These are phyloP conservation scores for Apiospora aurea DNA, from an alignment of 2,329 filamentous ascomycete species.

Conservation along the genomic window DNA sequence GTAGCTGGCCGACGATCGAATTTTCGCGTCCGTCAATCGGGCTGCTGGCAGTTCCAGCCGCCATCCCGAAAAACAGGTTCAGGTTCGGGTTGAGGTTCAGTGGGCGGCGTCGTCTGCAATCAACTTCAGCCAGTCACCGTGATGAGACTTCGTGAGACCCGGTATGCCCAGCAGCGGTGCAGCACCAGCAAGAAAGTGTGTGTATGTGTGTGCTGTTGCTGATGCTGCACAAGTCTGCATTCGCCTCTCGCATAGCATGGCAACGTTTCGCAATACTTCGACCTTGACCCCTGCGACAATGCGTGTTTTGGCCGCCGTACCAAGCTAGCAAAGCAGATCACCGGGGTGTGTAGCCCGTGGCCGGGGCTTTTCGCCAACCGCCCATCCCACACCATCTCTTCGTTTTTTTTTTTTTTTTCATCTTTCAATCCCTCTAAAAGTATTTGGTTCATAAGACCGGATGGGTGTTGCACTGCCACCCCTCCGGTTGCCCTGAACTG, in stretches of 20 bases:
- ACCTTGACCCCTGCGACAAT: conserved; percentile 22
- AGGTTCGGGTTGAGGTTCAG: neutral
- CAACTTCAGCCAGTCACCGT: neutral
- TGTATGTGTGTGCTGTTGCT: no score
- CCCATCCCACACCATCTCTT: neutral
- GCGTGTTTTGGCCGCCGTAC: conserved; percentile 21
- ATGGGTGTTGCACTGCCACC: conserved; percentile 23
- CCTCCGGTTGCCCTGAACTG: conserved; percentile 25
- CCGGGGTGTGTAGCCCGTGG: neutral
- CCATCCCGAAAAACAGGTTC: conserved; percentile 2
- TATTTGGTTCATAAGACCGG: conserved; percentile 3
- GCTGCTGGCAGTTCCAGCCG: neutral
- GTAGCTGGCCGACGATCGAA: conserved; percentile 18
- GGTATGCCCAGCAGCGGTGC: neutral
- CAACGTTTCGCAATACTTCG: conserved; percentile 21
- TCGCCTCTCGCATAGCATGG: neutral
- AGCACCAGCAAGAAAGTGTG: neutral
- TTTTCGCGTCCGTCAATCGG: neutral
- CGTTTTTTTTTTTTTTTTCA: neutral
- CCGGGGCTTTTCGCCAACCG: neutral
- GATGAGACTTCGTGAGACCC: neutral
- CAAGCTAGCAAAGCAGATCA: conserved; percentile 18
- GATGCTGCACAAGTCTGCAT: neutral
- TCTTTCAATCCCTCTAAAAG: conserved; percentile 14
- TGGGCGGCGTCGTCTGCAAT: neutral